Evolutionary conservation across 108 stramenopile genomes (phyloP).

Genomic region (Nitzschia putrida): DNA sequence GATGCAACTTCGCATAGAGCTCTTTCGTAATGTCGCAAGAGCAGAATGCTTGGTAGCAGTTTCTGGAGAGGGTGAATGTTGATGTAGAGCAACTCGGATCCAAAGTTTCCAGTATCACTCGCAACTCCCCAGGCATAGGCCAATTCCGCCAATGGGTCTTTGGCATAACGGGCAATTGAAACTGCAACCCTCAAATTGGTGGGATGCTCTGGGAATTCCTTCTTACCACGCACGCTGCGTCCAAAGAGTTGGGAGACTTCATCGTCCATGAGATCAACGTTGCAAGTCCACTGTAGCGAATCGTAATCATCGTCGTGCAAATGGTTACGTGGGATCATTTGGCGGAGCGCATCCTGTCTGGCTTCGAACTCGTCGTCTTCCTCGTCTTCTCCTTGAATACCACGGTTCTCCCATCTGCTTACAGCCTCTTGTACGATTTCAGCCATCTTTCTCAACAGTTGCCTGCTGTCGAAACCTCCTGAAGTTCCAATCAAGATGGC

Average conservation of each 20-base stretch:
- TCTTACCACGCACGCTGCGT: conserved; percentile 81
- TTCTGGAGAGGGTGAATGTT: conserved; percentile 90
- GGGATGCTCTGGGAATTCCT: conserved; percentile 87
- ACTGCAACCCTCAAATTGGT: conserved; percentile 79
- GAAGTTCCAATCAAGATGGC: conserved; percentile 81
- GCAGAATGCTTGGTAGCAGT: conserved; percentile 69
- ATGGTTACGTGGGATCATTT: conserved; percentile 43
- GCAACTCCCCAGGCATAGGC: conserved; percentile 89
- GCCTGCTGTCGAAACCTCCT: conserved; percentile 72
- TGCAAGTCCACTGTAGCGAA: conserved; percentile 79
- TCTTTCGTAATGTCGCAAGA: conserved; percentile 84
- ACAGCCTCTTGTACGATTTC: conserved; percentile 72
- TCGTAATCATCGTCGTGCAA: conserved; percentile 71
- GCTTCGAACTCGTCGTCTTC: conserved; percentile 85
- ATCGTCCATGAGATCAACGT: conserved; percentile 84
- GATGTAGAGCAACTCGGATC: conserved; percentile 87
- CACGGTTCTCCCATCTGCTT: conserved; percentile 75
- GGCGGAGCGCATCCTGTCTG: conserved; percentile 53
- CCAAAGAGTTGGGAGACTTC: conserved; percentile 83
- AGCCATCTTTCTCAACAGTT: conserved; percentile 57
- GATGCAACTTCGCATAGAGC: conserved; percentile 82
- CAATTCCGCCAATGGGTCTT: conserved; percentile 86
- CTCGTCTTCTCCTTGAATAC: conserved; percentile 85
- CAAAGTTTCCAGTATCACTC: conserved; percentile 82
- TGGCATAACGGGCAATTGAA: conserved; percentile 82